phyloP scores from a whole-genome alignment of 2,329 filamentous ascomycete species.

The Colletotrichum sp. region DNA sequence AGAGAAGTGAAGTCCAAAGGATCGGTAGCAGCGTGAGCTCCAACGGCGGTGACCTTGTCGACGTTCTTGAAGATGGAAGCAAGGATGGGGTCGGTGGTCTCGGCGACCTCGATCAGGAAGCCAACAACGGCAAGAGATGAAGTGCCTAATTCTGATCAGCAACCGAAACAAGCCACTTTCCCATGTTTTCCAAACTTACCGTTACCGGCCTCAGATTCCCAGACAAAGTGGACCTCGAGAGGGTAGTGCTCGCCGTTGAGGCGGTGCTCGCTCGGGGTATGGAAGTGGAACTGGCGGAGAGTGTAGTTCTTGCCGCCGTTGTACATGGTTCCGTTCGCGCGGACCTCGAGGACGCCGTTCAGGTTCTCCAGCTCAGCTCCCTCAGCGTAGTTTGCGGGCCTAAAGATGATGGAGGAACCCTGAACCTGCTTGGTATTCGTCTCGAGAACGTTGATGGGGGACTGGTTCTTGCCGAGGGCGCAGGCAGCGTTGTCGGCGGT shows the following conservation, averaged over 20 bases:
- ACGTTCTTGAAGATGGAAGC: slow-evolving; percentile 42
- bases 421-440: slow-evolving; percentile 21
- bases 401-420: slow-evolving; percentile 36
- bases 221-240: slow-evolving; percentile 49
- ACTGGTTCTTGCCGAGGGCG: slow-evolving; percentile 54
- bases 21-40: slow-evolving; percentile 38
- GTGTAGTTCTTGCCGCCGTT: slow-evolving; percentile 43
- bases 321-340: slow-evolving; percentile 51
- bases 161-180: not conserved
- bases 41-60: slow-evolving; percentile 41
- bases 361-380: slow-evolving; percentile 55
- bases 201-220: slow-evolving; percentile 32
- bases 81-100: slow-evolving; percentile 32
- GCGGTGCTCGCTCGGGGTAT: slow-evolving; percentile 64
- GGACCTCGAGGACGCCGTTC: slow-evolving; percentile 56
- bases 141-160: slow-evolving; percentile 28
- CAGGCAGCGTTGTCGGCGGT: slow-evolving; percentile 51
- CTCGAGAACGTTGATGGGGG: slow-evolving; percentile 57
- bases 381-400: slow-evolving; percentile 38
- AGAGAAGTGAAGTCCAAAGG: slow-evolving; percentile 49
- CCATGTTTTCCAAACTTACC: not conserved
- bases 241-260: slow-evolving; percentile 47
- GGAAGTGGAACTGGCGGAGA: slow-evolving; percentile 64
- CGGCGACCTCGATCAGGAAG: slow-evolving; percentile 39
- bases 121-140: slow-evolving; percentile 40